Conservation (phyloP, 2,329 filamentous ascomycete genomes). For the Fusarium sulawesiense region DNA sequence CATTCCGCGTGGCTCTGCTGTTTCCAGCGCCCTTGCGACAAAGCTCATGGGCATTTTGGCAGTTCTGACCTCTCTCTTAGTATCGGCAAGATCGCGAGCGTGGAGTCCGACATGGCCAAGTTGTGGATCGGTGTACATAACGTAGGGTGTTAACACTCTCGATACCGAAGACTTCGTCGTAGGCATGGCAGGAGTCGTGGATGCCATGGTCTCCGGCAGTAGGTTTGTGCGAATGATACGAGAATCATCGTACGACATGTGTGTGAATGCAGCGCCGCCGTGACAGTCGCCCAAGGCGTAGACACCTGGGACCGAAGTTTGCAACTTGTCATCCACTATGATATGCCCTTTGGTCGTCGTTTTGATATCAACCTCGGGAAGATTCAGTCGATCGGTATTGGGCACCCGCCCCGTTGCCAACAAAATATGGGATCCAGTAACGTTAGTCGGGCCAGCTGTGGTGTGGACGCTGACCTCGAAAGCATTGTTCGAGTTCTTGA, state of each 20-base stretch:
- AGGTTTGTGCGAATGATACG: constrained; percentile 62
- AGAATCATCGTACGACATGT: constrained; percentile 68
- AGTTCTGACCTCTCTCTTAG: constrained; percentile 53
- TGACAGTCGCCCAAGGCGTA: constrained; percentile 65
- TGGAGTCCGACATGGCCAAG: constrained; percentile 63
- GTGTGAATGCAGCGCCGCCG: constrained; percentile 64
- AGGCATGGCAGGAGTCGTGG: constrained; percentile 44
- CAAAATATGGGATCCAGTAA: constrained; percentile 60
- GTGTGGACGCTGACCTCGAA: constrained; percentile 39
- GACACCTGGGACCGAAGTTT: constrained; percentile 56
- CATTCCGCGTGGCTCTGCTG: constrained; percentile 61
- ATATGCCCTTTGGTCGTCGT: constrained; percentile 58
- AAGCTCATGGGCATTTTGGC: constrained; percentile 64
- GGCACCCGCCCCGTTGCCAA: constrained; percentile 62
- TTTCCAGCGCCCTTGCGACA: constrained; percentile 63
- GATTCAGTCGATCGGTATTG: constrained; percentile 60
- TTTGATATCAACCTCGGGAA: constrained; percentile 55
- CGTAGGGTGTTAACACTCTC: constrained; percentile 57
- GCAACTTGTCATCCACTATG: constrained; percentile 56
- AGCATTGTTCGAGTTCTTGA: constrained; percentile 13
- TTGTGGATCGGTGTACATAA: constrained; percentile 66
- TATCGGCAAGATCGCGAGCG: constrained; percentile 50
- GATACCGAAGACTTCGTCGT: constrained; percentile 42
- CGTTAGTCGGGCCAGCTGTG: constrained; percentile 35
- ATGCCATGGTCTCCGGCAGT: constrained; percentile 44